A percentile compares a stretch with the other conserved stretches of the same genome.
Conservation (phyloP, 768 basidiomycete genomes). For the Agrocybe chaxingu region DNA sequence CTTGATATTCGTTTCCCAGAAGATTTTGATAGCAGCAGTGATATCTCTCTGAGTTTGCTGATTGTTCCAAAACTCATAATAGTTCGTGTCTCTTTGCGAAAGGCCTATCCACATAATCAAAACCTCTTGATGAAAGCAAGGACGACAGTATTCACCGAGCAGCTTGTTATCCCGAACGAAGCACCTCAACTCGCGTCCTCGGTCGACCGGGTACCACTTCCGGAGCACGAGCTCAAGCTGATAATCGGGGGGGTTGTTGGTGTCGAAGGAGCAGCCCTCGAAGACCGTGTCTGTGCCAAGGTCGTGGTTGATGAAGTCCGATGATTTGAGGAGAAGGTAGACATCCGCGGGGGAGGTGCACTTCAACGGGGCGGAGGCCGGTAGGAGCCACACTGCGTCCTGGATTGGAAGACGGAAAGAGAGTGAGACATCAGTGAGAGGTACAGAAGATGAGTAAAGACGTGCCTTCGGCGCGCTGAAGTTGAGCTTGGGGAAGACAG, state of each 20-base stretch:
- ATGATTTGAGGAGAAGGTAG: constrained; percentile 89
- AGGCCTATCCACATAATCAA: constrained; percentile 50
- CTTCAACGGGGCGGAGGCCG: constrained; percentile 78
- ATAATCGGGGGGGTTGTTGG: constrained; percentile 30
- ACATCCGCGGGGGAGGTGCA: constrained; percentile 89
- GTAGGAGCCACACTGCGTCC: constrained; percentile 93
- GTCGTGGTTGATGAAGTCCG: constrained; percentile 86
- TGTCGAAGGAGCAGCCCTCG: constrained; percentile 46
- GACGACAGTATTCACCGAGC: constrained; percentile 51
- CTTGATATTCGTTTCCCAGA: constrained; percentile 71
- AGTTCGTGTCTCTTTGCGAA: constrained; percentile 85
- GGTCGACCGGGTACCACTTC: constrained; percentile 87
- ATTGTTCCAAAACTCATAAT: constrained; percentile 85
- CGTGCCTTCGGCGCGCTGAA: constrained; percentile 88
- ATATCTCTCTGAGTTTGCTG: constrained; percentile 50
- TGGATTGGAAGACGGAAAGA: constrained; percentile 22
- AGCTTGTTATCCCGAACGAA: constrained; percentile 76
- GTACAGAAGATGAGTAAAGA: not conserved
- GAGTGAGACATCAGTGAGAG: not conserved
- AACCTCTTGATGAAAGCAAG: not conserved
- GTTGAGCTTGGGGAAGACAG: constrained; percentile 94
- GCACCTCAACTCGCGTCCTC: constrained; percentile 83
- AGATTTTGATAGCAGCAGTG: constrained; percentile 41
- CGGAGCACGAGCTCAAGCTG: constrained; percentile 82
- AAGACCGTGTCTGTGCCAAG: constrained; percentile 61